Base-by-base conservation (phyloP, 495 filamentous ascomycete genomes). In the Hypoxylon lienhwacheense region DNA sequence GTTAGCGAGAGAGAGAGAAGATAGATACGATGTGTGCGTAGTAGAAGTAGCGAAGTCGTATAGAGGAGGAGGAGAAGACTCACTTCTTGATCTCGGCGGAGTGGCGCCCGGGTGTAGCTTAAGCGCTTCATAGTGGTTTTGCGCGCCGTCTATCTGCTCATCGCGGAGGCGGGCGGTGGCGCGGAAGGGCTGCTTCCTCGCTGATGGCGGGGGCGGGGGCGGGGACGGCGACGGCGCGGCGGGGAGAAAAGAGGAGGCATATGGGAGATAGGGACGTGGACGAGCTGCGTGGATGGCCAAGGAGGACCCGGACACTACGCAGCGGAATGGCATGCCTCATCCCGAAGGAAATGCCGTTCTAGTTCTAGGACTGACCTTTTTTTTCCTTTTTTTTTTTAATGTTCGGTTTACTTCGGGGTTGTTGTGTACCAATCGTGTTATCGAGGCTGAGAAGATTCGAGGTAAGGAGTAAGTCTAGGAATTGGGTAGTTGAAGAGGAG, bases 61-160 rank as follows among this genome's bases (percentile, higher is more conserved):
- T 2, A 36, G 7, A 31, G 10, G 6, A 31, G 16, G 21, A 17
- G 19, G 5, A 36, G 29, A 34, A 14, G 6, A 49, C 63, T 15
- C 69, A 90, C 89, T 87, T 91, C 68, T 97, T 98, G 40, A 98
- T 91, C 33, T 95, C 89, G 2, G 72, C 73, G 1, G 77, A 66
- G 88, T 80, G 39, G 92, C 91, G 46, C 78, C 80, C 32, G 76
- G 71, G 11, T 83, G 75, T 17, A 98, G 63, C 26, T 85, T 80
- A n/a, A 98, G 80, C 48, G 84, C 86, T 62, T 93, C 85, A 71
- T 97, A 97, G 71, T 91, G 84, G 67, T 75, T 88, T 59, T 40
- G 65, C 56, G 59, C 64, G 39, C 52, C 52, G 55, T 66, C 54
- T 50, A 66, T 61, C 40, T 50, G 61, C 14, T 70, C 72, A 49